Conservation (phyloP, 2,329 filamentous ascomycete genomes). For the Chaetothyriales sp. region DNA sequence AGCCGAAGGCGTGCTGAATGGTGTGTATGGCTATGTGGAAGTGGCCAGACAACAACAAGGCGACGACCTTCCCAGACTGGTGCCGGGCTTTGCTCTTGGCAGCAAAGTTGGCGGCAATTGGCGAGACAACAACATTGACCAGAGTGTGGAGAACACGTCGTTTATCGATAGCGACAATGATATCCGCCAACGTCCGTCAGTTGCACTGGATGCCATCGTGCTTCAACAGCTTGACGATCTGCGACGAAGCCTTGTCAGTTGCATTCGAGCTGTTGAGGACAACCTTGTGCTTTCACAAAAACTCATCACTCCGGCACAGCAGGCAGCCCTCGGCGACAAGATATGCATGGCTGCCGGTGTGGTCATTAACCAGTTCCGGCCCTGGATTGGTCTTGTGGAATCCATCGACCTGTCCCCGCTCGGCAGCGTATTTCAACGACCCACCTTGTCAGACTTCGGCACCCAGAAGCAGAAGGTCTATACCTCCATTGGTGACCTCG, state of each 20-base stretch:
- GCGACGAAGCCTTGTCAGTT: constrained; percentile 71
- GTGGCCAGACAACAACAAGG: constrained; percentile 86
- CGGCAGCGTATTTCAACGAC: constrained; percentile 64
- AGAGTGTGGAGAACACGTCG: constrained; percentile 49
- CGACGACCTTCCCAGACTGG: constrained; percentile 81
- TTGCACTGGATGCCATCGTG: constrained; percentile 59
- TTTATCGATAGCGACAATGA: constrained; percentile 80
- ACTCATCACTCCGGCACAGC: constrained; percentile 62
- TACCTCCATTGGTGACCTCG: constrained; percentile 79
- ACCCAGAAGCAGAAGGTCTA: constrained; percentile 87
- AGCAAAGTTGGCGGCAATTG: constrained; percentile 76
- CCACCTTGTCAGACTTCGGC: constrained; percentile 74
- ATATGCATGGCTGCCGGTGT: constrained; percentile 66
- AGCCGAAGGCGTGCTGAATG: constrained; percentile 87
- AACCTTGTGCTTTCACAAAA: constrained; percentile 65
- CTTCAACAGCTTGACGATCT: constrained; percentile 75
- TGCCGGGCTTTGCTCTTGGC: constrained; percentile 84
- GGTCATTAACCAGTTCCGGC: constrained; percentile 76
- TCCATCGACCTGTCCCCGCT: constrained; percentile 78
- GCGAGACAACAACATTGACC: constrained; percentile 52
- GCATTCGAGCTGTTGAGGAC: constrained; percentile 77
- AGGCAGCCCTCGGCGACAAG: constrained; percentile 67
- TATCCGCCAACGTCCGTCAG: constrained; percentile 60
- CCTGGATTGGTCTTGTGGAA: constrained; percentile 81
- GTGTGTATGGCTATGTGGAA: constrained; percentile 92